Base-by-base conservation (phyloP, 176 grass and related monocot genomes). In the Eleusine coracana region DNA sequence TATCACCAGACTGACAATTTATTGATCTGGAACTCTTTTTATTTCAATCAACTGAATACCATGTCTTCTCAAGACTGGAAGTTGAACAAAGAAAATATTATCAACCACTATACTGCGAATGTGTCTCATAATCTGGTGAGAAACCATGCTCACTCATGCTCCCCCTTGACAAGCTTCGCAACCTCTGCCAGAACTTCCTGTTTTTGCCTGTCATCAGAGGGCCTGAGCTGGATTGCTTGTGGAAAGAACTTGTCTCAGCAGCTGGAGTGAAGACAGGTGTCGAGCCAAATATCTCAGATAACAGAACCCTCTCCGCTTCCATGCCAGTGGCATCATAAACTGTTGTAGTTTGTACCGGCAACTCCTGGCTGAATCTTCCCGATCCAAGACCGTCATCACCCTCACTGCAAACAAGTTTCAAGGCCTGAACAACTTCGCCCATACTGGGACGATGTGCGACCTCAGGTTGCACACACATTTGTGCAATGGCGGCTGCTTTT, bases 391-490 rank as follows among this genome's bases (percentile, higher is more conserved):
- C 64, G 10, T 93, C 96, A 13, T 90, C 83, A 58, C 91, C 90
- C 44, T 96, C 91, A 28, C 90, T 88, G 89, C 91, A 99, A 3
- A 99, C 91, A 70, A 99, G 82, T 41, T 94, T 99, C 75, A 99
- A 83, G 69, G 96, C 96, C 86, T 99, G 96, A 66, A 92, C 96
- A 50, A 99, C 92, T 86, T 99, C 96, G 25, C 96, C 86, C 96
- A 99, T 99, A 75, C 87, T 90, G n/a, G 96, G 96, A 36, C 96
- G 89, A 76, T 99, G 93, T 0, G 93, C 81, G 50, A 99, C 96
- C 77, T 99, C 96, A 66, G 96, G 91, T 50, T 99, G 96, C 48
- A 99, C 91, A 14, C 96, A 99, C 96, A 99, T 99, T 36, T 91
- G 96, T 50, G 96, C 96, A 5, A 99, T 96, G 5, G 96, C 93